These are phyloP conservation scores for Kurtzmaniella quercitrusa DNA, from an alignment of 1,139 yeast genomes.

Conservation along the genomic window DNA sequence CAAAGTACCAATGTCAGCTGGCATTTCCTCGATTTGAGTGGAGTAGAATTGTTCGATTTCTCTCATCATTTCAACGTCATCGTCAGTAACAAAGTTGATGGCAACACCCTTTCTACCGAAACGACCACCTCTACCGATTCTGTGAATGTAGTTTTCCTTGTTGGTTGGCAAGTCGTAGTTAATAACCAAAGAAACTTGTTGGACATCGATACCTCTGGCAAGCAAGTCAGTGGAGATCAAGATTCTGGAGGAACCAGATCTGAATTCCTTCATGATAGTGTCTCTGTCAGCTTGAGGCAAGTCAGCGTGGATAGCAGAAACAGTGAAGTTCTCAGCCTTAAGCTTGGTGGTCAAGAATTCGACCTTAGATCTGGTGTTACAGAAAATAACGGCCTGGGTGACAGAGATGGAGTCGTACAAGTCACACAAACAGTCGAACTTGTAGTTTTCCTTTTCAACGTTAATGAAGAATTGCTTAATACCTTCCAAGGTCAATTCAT, in stretches of 20 bases:
- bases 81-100: slow-evolving; percentile 90
- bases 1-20: slow-evolving; percentile 85
- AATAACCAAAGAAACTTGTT: slow-evolving; percentile 96
- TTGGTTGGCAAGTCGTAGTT: slow-evolving; percentile 97
- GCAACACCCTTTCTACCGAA: slow-evolving; percentile 99
- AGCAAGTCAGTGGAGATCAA: slow-evolving; percentile 95
- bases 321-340: slow-evolving; percentile 86
- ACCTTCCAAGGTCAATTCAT: slow-evolving; percentile 97
- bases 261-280: slow-evolving; percentile 96
- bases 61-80: slow-evolving; percentile 91
- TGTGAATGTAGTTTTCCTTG: slow-evolving; percentile 97
- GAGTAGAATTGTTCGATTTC: slow-evolving; percentile 98
- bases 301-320: slow-evolving; percentile 96
- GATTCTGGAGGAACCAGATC: slow-evolving; percentile 97
- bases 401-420: slow-evolving; percentile 96
- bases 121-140: slow-evolving; percentile 99
- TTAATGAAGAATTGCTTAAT: slow-evolving; percentile 94
- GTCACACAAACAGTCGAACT: slow-evolving; percentile 94
- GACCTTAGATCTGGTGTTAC: slow-evolving; percentile 98
- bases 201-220: slow-evolving; percentile 99
- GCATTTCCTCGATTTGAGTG: slow-evolving; percentile 98
- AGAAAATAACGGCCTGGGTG: slow-evolving; percentile 98
- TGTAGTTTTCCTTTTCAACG: slow-evolving; percentile 89
- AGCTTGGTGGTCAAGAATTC: slow-evolving; percentile 88
- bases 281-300: slow-evolving; percentile 97